Evolutionary conservation across 371 early-diverging fungal species (phyloP).

Genomic region (Blastocladiella emersonii): DNA sequence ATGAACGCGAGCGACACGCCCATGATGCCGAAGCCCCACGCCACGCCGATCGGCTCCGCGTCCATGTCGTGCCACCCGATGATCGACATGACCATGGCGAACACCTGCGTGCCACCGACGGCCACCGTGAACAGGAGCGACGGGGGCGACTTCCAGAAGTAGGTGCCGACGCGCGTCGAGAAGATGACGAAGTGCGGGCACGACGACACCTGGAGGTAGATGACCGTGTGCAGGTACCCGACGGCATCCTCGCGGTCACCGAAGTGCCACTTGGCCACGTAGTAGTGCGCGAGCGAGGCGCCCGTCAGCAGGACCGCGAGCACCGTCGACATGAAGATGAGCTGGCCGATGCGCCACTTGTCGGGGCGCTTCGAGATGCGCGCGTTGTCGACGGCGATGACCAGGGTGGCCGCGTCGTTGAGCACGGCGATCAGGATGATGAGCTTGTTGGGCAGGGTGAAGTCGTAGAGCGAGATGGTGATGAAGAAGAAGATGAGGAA

Average conservation of each 20-base stretch:
- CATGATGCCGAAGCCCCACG: constrained; percentile 46
- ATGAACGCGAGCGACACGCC: constrained; percentile 52
- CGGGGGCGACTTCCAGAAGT: constrained; percentile 75
- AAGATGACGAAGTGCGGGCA: constrained; percentile 93
- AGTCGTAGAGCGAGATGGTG: constrained; percentile 59
- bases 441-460: constrained; percentile 65
- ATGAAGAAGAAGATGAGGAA: constrained; percentile 86
- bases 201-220: constrained; percentile 81
- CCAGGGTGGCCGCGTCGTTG: constrained; percentile 83
- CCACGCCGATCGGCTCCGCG: constrained; percentile 27
- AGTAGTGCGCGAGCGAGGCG: constrained; percentile 72
- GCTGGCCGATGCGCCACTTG: constrained; percentile 85
- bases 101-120: constrained; percentile 76
- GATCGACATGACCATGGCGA: constrained; percentile 76
- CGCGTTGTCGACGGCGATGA: constrained; percentile 82
- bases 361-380: constrained; percentile 70
- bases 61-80: constrained; percentile 32
- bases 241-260: constrained; percentile 12
- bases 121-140: constrained; percentile 60
- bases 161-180: constrained; percentile 81
- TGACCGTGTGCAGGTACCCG: constrained; percentile 54
- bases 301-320: constrained; percentile 55
- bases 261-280: constrained; percentile 51
- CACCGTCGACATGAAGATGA: constrained; percentile 58
- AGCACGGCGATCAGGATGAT: constrained; percentile 58